A percentile compares a stretch with the other conserved stretches of the same genome.
These are phyloP conservation scores for Luffa aegyptiaca DNA, from an alignment of 306 rosid species.

Conservation along the genomic window DNA sequence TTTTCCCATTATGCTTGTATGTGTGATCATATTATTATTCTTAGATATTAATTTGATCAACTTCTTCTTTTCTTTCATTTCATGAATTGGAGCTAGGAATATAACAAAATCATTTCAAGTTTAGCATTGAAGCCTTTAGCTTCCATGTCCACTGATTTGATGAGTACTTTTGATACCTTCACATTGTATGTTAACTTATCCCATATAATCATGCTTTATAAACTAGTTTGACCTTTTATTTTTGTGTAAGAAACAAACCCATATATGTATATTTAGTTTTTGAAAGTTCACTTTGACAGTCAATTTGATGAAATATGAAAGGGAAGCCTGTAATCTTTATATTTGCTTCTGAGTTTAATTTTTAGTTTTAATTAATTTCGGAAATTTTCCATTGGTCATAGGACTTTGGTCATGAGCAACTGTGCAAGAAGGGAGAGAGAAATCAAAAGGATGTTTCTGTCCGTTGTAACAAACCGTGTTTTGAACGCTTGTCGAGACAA, in stretches of 20 bases:
- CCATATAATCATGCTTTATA: not conserved
- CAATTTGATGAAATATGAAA: not conserved
- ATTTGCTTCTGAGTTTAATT: not conserved
- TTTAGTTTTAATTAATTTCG: not conserved
- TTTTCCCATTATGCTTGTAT: not conserved
- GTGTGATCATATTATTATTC: not conserved
- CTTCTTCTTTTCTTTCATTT: not conserved
- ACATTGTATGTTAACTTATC: not conserved
- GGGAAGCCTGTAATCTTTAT: not conserved
- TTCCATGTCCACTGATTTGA: conserved; percentile 2
- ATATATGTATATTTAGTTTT: not conserved
- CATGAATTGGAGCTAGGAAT: not conserved
- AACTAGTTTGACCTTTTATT: not conserved
- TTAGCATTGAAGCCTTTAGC: not conserved
- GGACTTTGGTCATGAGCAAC: not conserved
- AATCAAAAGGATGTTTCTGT: conserved; percentile 26
- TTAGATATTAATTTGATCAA: not conserved
- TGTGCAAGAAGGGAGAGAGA: conserved; percentile 4
- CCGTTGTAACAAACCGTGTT: conserved; percentile 32
- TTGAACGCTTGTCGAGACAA: conserved; percentile 27
- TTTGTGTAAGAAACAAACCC: not conserved
- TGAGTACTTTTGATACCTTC: not conserved
- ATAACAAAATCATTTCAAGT: not conserved
- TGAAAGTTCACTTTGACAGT: not conserved
- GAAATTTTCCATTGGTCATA: not conserved